phyloP scores from a whole-genome alignment of 148 eudicot species.

The Nepenthes mirabilis region DNA sequence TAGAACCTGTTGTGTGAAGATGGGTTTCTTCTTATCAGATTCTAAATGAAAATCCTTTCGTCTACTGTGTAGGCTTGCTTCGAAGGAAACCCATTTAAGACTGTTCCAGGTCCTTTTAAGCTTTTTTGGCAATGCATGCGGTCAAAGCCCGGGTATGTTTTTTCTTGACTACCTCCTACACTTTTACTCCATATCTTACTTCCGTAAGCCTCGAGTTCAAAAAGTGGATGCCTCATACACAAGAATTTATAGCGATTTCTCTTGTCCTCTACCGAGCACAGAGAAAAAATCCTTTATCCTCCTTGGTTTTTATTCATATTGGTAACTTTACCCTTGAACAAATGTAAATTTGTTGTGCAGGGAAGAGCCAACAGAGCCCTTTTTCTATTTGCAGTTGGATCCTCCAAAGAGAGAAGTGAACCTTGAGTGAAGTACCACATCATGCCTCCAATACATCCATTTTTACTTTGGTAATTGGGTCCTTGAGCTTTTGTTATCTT shows the following conservation, averaged over 20 bases:
- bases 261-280: not conserved
- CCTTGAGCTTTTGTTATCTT: too few relatives aligned
- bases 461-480: too few relatives aligned
- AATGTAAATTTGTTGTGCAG: slow-evolving; percentile 22
- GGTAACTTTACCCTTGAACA: not conserved
- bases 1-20: too few relatives aligned
- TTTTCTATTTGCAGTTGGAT: slow-evolving; percentile 54
- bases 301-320: not conserved
- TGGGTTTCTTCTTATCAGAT: too few relatives aligned
- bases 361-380: slow-evolving; percentile 87
- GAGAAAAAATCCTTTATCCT: not conserved
- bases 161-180: too few relatives aligned
- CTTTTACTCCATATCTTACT: too few relatives aligned
- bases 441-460: too few relatives aligned
- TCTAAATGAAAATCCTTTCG: not conserved
- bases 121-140: slow-evolving; percentile 92
- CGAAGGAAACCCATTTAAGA: slow-evolving; percentile 91
- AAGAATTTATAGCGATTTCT: not conserved
- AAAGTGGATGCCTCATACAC: too few relatives aligned
- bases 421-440: slow-evolving; percentile 25
- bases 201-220: too few relatives aligned
- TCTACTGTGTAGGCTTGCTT: slow-evolving; percentile 61
- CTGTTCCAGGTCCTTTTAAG: slow-evolving; percentile 87
- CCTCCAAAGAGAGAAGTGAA: slow-evolving; percentile 59
- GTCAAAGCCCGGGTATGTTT: slow-evolving; percentile 69